A percentile compares a stretch with the other conserved stretches of the same genome.
These are phyloP conservation scores for Colletotrichum godetiae DNA, from an alignment of 2,329 filamentous ascomycete species.

Conservation along the genomic window DNA sequence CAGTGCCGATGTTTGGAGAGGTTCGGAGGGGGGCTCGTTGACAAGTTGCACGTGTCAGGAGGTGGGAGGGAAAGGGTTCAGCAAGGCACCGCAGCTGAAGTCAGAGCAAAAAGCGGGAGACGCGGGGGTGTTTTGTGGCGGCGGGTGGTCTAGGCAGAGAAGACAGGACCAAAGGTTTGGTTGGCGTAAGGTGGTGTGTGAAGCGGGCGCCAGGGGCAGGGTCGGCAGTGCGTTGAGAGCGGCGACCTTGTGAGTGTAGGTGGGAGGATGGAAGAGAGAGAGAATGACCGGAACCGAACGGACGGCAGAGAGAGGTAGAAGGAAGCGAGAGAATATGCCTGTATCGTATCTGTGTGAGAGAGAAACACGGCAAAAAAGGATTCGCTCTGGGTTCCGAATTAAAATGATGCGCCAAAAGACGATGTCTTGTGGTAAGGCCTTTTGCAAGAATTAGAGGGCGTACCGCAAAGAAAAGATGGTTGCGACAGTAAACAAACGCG, in stretches of 20 bases:
- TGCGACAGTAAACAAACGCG: constrained; percentile 28
- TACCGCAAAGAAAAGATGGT: constrained; percentile 18
- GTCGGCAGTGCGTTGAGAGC: constrained; percentile 32
- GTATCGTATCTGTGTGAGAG: neutral
- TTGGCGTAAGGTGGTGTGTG: constrained; percentile 1
- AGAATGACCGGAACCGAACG: constrained; percentile 30
- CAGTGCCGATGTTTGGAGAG: constrained; percentile 31
- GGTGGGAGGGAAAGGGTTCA: constrained; percentile 33
- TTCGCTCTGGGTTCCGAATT: constrained; percentile 24
- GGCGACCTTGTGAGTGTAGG: neutral
- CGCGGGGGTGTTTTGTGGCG: constrained; percentile 20
- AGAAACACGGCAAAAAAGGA: neutral
- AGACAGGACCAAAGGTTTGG: constrained; percentile 16
- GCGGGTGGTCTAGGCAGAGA: constrained; percentile 18
- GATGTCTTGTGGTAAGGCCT: neutral
- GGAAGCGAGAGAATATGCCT: neutral
- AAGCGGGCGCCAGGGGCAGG: constrained; percentile 18
- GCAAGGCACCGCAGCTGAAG: constrained; percentile 25
- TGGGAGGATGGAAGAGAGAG: constrained; percentile 33
- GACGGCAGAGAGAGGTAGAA: neutral
- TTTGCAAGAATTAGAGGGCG: constrained; percentile 15
- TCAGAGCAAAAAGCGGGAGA: constrained; percentile 18
- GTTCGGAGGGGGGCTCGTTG: constrained; percentile 32
- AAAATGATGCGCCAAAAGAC: constrained; percentile 22
- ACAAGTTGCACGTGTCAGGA: constrained; percentile 34